Base-by-base conservation (phyloP, 2,329 filamentous ascomycete genomes). In the Fusarium decemcellulare region DNA sequence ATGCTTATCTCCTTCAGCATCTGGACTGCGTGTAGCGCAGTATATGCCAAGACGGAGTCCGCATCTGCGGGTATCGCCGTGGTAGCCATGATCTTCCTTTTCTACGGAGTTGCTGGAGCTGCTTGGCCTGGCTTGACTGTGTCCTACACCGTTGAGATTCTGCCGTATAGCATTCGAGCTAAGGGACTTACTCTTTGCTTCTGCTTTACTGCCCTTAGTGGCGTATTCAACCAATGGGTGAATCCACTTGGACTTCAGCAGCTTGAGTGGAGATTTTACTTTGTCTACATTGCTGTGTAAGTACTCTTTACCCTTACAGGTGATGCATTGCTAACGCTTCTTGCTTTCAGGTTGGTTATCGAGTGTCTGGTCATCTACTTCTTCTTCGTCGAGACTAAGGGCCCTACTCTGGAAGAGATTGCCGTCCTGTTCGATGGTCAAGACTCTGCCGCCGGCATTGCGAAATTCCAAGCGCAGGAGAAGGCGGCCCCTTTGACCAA, bases 61-160 rank as follows among this genome's bases (percentile, higher is more conserved):
- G 32, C 63, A 0, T 43, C 62, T 0, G 69, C 70, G 0, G 72
- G 70, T 2, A 74, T 73, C 2, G 72, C 70, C 1, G 72, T 74
- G 1, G 66, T 74, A 0, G 72, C 72, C 5, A 74, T 73, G 72
- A 74, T 74, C 14, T 74, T 74, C 36, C 59, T 74, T 1, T 74
- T 74, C 43, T 74, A 74, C 39, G 72, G 70, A 2, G 59, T 71
- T 2, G 72, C 72, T 0, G 72, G 72, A 7, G 70, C 72, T 6
- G 72, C 72, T 2, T 74, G 72, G 72, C 72, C 72, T 0, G 72
- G 72, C 4, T 11, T 74, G n/a, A 74, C 72, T 0, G 72, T 74
- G 0, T 73, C 72, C 0, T 74, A 74, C 6, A 74, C 70, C 0
- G 70, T 74, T 1, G 72, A 74, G 40, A 72, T 74, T 15, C 27